A percentile compares a stretch with the other conserved stretches of the same genome.
These are phyloP conservation scores for Buxus sempervirens DNA, from an alignment of 164 flowering plant genomes.

Conservation along the genomic window DNA sequence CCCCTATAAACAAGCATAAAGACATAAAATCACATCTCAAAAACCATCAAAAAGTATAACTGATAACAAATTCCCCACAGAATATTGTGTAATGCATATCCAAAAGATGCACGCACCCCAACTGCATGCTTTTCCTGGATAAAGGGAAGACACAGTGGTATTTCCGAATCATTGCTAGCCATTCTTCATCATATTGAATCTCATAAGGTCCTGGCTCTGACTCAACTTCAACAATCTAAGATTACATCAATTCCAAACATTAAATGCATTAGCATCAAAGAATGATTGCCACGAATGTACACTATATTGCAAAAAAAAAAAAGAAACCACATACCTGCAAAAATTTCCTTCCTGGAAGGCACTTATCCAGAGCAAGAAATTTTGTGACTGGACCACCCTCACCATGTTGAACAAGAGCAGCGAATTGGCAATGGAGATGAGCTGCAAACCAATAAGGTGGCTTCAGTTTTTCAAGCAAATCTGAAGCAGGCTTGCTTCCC, in stretches of 20 bases:
- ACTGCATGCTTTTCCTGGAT: conserved; percentile 34
- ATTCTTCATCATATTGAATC: conserved; percentile 90
- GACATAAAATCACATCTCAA: background rate
- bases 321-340: conserved; percentile 55
- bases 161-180: conserved; percentile 81
- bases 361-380: conserved; percentile 95
- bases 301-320: background rate
- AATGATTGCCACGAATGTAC: background rate
- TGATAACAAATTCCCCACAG: background rate
- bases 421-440: conserved; percentile 92
- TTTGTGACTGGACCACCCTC: conserved; percentile 74
- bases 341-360: conserved; percentile 77
- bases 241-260: background rate
- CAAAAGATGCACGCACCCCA: conserved; percentile 38
- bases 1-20: conserved; percentile 30
- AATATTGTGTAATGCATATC: background rate
- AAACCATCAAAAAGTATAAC: background rate
- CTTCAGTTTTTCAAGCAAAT: conserved; percentile 65
- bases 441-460: conserved; percentile 98
- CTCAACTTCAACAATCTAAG: conserved; percentile 74
- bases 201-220: conserved; percentile 79
- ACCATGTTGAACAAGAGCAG: conserved; percentile 88
- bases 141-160: conserved; percentile 61
- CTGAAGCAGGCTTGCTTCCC: conserved; percentile 86
- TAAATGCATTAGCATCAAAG: conserved; percentile 3